phyloP scores from a whole-genome alignment of 129 eudicot species.

The Flaveria sonorensis region DNA sequence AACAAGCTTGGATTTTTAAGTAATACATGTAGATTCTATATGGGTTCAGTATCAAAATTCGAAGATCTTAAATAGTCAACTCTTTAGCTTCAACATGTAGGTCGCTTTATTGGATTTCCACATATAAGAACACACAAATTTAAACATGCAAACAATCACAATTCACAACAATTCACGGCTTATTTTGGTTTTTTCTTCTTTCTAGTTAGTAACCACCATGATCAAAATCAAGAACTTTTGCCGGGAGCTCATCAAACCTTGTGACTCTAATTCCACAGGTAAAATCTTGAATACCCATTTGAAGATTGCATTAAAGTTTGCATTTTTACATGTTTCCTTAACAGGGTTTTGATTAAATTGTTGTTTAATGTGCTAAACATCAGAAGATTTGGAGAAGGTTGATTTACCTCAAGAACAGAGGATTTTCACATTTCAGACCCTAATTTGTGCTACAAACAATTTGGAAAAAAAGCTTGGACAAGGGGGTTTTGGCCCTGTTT shows the following conservation, averaged over 20 bases:
- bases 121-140: not conserved
- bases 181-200: not conserved
- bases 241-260: conserved; percentile 40
- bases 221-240: conserved; percentile 43
- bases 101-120: not conserved
- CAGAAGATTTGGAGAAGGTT: conserved; percentile 45
- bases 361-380: conserved; percentile 25
- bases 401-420: conserved; percentile 70
- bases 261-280: conserved; percentile 46
- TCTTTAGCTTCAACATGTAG: no score
- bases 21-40: no score
- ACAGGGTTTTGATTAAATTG: conserved; percentile 1
- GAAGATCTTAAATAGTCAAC: conserved; percentile 13
- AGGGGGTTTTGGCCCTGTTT: conserved; percentile 94
- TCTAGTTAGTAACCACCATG: conserved; percentile 32
- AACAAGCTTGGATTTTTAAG: not conserved
- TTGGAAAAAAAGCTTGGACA: conserved; percentile 73
- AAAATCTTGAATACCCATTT: conserved; percentile 3
- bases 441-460: conserved; percentile 64
- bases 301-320: not conserved
- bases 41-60: not conserved
- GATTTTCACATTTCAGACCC: conserved; percentile 47
- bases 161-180: not conserved
- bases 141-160: not conserved
- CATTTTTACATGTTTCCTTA: not conserved